phyloP scores from a whole-genome alignment of 2,329 filamentous ascomycete species.

The Pseudogymnoascus sp. region DNA sequence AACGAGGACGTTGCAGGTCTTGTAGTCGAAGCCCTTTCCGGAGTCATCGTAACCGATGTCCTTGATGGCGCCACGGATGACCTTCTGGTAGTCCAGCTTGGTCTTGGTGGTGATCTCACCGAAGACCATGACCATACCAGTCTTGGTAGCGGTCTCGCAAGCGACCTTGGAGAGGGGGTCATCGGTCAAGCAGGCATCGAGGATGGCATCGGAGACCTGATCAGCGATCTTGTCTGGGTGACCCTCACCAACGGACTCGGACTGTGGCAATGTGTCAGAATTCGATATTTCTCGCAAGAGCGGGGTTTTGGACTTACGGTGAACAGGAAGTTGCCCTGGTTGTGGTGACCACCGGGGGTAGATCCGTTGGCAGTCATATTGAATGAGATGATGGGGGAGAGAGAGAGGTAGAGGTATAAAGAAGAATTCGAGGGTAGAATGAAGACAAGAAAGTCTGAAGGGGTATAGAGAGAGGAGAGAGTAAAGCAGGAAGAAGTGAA shows the following conservation, averaged over 20 bases:
- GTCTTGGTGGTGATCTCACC: conserved; percentile 98
- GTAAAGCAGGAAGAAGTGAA: conserved; percentile 10
- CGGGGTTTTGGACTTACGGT: conserved; percentile 45
- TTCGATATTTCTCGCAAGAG: neutral
- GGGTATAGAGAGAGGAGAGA: conserved; percentile 7
- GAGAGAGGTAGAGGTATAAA: neutral
- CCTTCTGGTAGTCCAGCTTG: conserved; percentile 93
- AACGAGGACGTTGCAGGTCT: conserved; percentile 97
- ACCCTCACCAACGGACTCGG: conserved; percentile 81
- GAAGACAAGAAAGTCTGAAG: conserved; percentile 14
- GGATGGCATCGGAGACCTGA: conserved; percentile 95
- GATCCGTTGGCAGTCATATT: conserved; percentile 46
- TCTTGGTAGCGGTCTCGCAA: conserved; percentile 99
- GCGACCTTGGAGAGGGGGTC: conserved; percentile 98
- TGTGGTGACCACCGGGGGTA: conserved; percentile 37
- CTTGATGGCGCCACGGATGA: conserved; percentile 91
- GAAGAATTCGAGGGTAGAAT: conserved; percentile 3
- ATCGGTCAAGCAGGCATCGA: conserved; percentile 92
- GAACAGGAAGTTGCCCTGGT: conserved; percentile 72
- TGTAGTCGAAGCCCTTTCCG: conserved; percentile 98
- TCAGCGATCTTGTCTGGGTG: conserved; percentile 97
- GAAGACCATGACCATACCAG: conserved; percentile 98
- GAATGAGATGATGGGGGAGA: conserved; percentile 22
- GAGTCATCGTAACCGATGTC: conserved; percentile 98
- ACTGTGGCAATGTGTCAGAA: conserved; percentile 37